These are phyloP conservation scores for Blastobotrys illinoisensis DNA, from an alignment of 1,139 yeast species.

Conservation along the genomic window DNA sequence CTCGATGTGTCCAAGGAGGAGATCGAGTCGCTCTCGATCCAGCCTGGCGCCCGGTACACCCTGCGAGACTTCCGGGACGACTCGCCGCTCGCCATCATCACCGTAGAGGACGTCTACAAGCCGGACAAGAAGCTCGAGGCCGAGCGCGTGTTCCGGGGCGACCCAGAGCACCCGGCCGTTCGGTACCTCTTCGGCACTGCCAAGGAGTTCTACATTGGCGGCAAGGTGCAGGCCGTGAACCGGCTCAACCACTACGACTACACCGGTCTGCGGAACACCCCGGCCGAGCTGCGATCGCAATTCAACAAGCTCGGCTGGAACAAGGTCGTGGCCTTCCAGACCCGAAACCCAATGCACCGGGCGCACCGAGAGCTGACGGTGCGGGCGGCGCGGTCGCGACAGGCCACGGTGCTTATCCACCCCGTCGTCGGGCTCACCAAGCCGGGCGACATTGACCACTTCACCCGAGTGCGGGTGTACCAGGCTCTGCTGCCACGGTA, in stretches of 20 bases:
- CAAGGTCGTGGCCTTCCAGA: constrained; percentile 93
- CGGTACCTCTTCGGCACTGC: constrained; percentile 66
- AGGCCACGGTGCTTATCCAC: constrained; percentile 81
- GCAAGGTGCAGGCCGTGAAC: constrained; percentile 74
- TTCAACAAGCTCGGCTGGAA: constrained; percentile 80
- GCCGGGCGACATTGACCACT: constrained; percentile 98
- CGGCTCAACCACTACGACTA: constrained; percentile 90
- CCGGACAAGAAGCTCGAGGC: constrained; percentile 83
- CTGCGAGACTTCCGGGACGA: constrained; percentile 82
- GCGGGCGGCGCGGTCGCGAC: constrained; percentile 79
- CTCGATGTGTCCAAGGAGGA: constrained; percentile 62
- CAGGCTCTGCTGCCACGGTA: constrained; percentile 86
- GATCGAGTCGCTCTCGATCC: constrained; percentile 40
- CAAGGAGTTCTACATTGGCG: constrained; percentile 85
- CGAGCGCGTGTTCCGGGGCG: constrained; percentile 85
- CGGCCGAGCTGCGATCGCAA: constrained; percentile 82
- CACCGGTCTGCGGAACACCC: constrained; percentile 80
- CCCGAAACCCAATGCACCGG: constrained; percentile 98
- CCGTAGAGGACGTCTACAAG: constrained; percentile 69
- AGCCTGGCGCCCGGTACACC: constrained; percentile 59
- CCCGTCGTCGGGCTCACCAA: constrained; percentile 97
- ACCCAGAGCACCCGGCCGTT: constrained; percentile 94
- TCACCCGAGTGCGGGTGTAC: constrained; percentile 93
- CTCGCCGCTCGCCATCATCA: constrained; percentile 70
- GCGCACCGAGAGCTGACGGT: constrained; percentile 96